Percentiles rank a stretch among this genome's conserved stretches.
Evolutionary conservation across 225 moss, liverwort and hornwort genomes (phyloP).

Genomic region (Bryum argenteum): DNA sequence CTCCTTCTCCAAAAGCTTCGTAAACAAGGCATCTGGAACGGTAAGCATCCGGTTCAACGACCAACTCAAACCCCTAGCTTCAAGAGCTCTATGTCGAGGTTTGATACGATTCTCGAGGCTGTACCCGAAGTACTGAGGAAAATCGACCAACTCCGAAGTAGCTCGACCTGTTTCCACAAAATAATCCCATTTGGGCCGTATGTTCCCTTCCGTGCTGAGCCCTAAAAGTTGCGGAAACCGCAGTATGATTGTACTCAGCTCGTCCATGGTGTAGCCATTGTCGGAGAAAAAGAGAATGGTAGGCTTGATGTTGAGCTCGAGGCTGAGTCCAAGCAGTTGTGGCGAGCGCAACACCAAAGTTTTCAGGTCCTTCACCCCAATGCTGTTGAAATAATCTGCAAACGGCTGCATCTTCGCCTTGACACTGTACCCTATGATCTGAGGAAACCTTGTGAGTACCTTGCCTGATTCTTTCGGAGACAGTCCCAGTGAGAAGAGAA

Average conservation of each 20-base stretch:
- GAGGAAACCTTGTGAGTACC: conserved; percentile 66
- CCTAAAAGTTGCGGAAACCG: conserved; percentile 78
- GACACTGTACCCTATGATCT: conserved; percentile 75
- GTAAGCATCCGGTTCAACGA: conserved; percentile 72
- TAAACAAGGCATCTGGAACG: conserved; percentile 46
- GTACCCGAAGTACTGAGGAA: conserved; percentile 82
- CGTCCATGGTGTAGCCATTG: conserved; percentile 54
- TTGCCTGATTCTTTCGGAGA: conserved; percentile 54
- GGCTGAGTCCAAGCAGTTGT: conserved; percentile 70
- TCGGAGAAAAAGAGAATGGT: conserved; percentile 63
- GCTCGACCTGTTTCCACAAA: conserved; percentile 51
- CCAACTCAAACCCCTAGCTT: conserved; percentile 40
- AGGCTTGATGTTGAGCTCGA: conserved; percentile 79
- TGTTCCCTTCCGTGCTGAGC: conserved; percentile 60
- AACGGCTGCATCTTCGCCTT: conserved; percentile 70
- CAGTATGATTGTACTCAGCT: conserved; percentile 53
- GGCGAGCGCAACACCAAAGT: conserved; percentile 60
- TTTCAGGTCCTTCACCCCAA: conserved; percentile 67
- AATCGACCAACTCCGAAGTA: conserved; percentile 64
- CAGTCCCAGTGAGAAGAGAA: conserved; percentile 59
- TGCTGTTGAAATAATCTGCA: conserved; percentile 54
- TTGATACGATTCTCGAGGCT: conserved; percentile 70
- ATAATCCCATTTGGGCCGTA: conserved; percentile 66
- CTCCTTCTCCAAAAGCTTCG: conserved; percentile 43
- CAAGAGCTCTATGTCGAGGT: conserved; percentile 51